Conservation (phyloP, 2,329 filamentous ascomycete genomes). For the Thelonectria blattea region DNA sequence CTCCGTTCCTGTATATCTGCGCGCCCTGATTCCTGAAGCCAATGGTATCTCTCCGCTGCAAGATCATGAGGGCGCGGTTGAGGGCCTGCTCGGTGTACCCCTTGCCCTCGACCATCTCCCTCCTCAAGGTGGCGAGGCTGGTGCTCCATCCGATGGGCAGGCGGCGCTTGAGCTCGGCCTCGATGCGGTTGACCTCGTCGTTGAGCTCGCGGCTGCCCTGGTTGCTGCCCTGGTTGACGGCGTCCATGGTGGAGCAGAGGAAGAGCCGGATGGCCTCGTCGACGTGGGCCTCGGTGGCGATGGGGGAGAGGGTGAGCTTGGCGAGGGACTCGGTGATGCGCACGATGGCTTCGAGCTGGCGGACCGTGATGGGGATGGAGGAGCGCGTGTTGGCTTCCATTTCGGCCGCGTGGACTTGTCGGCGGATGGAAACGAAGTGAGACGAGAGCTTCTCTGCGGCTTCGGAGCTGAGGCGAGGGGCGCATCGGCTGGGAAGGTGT, state of each 20-base stretch:
- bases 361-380: conserved; percentile 95
- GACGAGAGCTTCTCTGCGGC: conserved; percentile 95
- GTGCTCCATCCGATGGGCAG: conserved; percentile 96
- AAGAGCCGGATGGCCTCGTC: conserved; percentile 98
- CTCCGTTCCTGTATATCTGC: conserved; percentile 76
- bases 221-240: conserved; percentile 86
- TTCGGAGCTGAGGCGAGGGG: conserved; percentile 86
- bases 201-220: conserved; percentile 87
- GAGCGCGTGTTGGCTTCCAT: conserved; percentile 88
- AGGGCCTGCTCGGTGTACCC: conserved; percentile 88
- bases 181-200: conserved; percentile 85
- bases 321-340: conserved; percentile 96
- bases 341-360: conserved; percentile 95
- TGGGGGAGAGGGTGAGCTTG: conserved; percentile 83
- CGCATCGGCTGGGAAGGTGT: conserved; percentile 71
- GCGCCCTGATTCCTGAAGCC: conserved; percentile 79
- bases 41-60: conserved; percentile 87
- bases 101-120: conserved; percentile 91
- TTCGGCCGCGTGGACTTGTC: conserved; percentile 91
- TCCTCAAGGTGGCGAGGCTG: conserved; percentile 80
- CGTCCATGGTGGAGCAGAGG: conserved; percentile 96
- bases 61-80: conserved; percentile 81
- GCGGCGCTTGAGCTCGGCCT: conserved; percentile 84
- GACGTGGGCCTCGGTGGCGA: conserved; percentile 90
- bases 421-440: conserved; percentile 94